These are phyloP conservation scores for Trametes cubensis DNA, from an alignment of 768 basidiomycete genomes.

Conservation along the genomic window DNA sequence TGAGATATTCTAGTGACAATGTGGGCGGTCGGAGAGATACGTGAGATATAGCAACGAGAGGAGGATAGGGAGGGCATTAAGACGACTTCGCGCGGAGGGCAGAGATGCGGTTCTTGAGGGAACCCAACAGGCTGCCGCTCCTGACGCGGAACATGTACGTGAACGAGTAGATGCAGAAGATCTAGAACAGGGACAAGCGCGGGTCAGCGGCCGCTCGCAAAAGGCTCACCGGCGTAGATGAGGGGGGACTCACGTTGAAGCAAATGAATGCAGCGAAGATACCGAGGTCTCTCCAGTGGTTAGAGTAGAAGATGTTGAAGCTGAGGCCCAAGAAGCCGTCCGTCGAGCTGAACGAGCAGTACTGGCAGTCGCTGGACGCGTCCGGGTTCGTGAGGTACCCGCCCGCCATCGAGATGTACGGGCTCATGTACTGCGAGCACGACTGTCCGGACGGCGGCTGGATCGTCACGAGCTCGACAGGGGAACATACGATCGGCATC, in stretches of 20 bases:
- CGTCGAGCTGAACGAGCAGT: conserved; percentile 60
- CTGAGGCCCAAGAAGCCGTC: conserved; percentile 55
- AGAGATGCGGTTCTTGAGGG: conserved; percentile 13
- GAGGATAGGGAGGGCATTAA: background rate
- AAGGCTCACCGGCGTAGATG: no score
- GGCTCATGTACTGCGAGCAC: conserved; percentile 48
- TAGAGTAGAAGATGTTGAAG: conserved; percentile 65
- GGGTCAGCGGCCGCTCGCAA: background rate
- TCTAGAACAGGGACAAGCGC: conserved; percentile 35
- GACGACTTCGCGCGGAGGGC: conserved; percentile 9
- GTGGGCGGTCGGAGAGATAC: background rate
- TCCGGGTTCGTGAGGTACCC: conserved; percentile 51
- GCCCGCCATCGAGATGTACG: conserved; percentile 45
- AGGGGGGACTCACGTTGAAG: conserved; percentile 46
- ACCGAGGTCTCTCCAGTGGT: conserved; percentile 52
- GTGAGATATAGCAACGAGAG: background rate
- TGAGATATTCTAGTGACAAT: background rate
- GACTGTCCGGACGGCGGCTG: conserved; percentile 47
- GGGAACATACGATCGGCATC: conserved; percentile 55
- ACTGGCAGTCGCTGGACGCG: conserved; percentile 45
- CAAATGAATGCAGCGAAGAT: conserved; percentile 45
- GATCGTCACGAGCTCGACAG: conserved; percentile 61
- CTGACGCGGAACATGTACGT: conserved; percentile 61
- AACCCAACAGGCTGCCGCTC: conserved; percentile 18
- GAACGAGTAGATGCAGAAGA: conserved; percentile 47